Base-by-base conservation (phyloP, 768 basidiomycete genomes). In the Leccinum boreale region DNA sequence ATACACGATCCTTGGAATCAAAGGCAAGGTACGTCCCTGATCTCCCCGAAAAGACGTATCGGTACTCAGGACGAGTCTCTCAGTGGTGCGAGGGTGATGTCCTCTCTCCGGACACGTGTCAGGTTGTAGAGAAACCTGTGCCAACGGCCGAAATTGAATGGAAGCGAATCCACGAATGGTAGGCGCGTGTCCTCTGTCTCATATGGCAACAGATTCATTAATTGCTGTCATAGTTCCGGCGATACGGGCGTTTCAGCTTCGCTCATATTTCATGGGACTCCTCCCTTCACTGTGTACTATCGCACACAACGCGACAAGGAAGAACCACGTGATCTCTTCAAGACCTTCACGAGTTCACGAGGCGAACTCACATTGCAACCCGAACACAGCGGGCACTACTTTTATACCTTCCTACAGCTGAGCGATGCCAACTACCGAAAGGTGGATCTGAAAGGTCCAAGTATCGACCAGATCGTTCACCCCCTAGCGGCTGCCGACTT, bases 151-250 rank as follows among this genome's bases (percentile, higher is more conserved):
- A 95, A 65, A 90, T 96, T 58, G 83, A 88, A 72, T 93, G 92
- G 85, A 90, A 86, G 64, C 86, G 86, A 51, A 89, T 95, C 58
- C 91, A 94, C 59, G 93, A 95, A 77, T 94, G 94, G 94, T 92
- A 62, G 42, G 39, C 24, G 45, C 24, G 6, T 56, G 52, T 50
- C n/a, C 35, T 47, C 44, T 54, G 8, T 58, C 58, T 12, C 33
- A 44, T 24, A 47, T 44, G 23, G 60, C 47, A 54, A 50, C 57
- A 19, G 57, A 61, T 26, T 45, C 26, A 24, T 29, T 58, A 12
- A 58, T 55, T 11, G n/a, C 6, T 1, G 44, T 39, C 46, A 33
- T 61, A 93, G 90, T 70, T 92, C 92, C 50, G 90, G 92, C 2
- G 95, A 97, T 65, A 94, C 90, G 17, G 95, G 96, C 8, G 91